Base-by-base conservation (phyloP, 23 red algal genomes). In the Cyanidiococcus yangmingshanensis region DNA sequence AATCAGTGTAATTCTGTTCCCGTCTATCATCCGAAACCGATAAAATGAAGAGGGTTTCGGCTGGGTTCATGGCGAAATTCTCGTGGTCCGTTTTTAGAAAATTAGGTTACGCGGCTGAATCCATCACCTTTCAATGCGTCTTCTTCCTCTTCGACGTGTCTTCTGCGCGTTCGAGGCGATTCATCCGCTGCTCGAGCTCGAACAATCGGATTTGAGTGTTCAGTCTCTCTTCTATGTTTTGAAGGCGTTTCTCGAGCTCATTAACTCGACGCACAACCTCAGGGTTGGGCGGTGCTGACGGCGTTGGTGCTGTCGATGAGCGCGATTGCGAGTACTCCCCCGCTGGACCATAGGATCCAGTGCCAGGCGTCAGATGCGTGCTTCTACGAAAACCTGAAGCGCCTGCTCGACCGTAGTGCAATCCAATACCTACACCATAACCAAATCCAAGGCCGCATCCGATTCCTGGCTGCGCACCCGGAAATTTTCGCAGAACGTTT, bases 401-500 rank as follows among this genome's bases (percentile, higher is more conserved):
- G 58, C 89, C 83, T 12, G 76, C 37, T 16, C 85, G 59, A 21
- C 94, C 88, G 24, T 87, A 90, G 75, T 74, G 85, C 39, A 98
- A 39, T 16, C 94, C 94, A 83, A 98, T 85, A 26, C 94, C 94
- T 38, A 98, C 81, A 0, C 94, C 94, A 74, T 91, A 98, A 24
- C 94, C 94, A 15, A 81, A 79, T 3, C 94, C 94, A 74, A 98
- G 39, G 27, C 94, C 94, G 77, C 94, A 98, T 24, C 94, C 94
- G 36, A 91, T 79, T 21, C 94, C 94, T 24, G 88, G 82, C 37
- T 79, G 80, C 27, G 75, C 80, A 27, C 94, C 94, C 31, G 94
- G 89, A 59, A 98, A 91, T 79, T 89, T 89, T 27, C 82, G 63
- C 83, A 85, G 50, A 21, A 91, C 80, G 1, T 83, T 85, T 63